A percentile compares a stretch with the other conserved stretches of the same genome.
These are phyloP conservation scores for Alternaria ventricosa DNA, from an alignment of 2,329 filamentous ascomycete species.

Conservation along the genomic window DNA sequence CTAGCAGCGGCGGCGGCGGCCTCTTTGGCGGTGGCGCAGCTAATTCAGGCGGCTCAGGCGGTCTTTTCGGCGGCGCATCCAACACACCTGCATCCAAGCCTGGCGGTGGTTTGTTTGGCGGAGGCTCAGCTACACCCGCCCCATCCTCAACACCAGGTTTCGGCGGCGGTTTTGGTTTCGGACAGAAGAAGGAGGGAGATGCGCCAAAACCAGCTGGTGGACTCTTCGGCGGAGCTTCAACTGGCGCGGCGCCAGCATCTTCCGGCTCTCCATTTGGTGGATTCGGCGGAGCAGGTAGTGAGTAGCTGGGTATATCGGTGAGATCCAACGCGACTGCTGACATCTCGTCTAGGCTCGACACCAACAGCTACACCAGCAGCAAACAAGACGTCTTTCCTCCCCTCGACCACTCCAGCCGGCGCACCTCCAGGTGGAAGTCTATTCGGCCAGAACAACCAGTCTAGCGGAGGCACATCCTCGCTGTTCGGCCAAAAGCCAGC, in stretches of 20 bases:
- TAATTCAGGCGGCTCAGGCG: constrained; percentile 18
- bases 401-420: constrained; percentile 50
- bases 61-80: constrained; percentile 37
- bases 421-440: constrained; percentile 42
- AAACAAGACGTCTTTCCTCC: constrained; percentile 45
- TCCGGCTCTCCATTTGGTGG: constrained; percentile 20
- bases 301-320: constrained; percentile 1
- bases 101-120: constrained; percentile 36
- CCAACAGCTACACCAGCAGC: constrained; percentile 44
- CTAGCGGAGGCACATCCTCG: constrained; percentile 11
- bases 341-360: constrained; percentile 23
- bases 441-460: constrained; percentile 31
- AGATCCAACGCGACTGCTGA: constrained; percentile 10
- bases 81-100: constrained; percentile 39
- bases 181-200: constrained; percentile 27
- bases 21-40: constrained; percentile 23
- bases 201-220: constrained; percentile 34
- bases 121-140: constrained; percentile 30
- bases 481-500: constrained; percentile 36
- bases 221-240: constrained; percentile 14
- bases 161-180: constrained; percentile 24
- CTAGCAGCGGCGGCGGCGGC: constrained; percentile 23
- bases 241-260: constrained; percentile 23
- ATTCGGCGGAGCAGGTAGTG: constrained; percentile 18
- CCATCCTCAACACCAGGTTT: constrained; percentile 24